Percentiles rank a stretch among this genome's conserved stretches.
These are phyloP conservation scores for Lecanicillium sp. DNA, from an alignment of 2,329 filamentous ascomycete genomes.

Conservation along the genomic window DNA sequence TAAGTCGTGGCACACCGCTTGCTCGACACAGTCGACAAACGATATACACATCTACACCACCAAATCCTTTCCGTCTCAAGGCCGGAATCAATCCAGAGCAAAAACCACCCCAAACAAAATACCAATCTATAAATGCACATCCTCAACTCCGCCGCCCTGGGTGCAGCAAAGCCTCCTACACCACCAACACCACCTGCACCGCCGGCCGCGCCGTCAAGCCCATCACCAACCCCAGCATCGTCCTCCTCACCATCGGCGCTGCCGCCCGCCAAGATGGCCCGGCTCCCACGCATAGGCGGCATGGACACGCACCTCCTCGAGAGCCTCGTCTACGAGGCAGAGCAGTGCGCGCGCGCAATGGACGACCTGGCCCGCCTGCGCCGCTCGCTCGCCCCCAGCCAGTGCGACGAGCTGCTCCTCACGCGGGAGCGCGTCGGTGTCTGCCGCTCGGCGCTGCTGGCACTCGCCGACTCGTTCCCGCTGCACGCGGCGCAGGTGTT, in stretches of 20 bases:
- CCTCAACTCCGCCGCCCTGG: too few species aligned
- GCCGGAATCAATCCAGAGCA: neutral
- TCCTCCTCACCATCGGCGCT: neutral
- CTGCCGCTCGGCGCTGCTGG: conserved; percentile 3
- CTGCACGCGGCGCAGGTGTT: neutral
- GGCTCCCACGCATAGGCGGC: neutral
- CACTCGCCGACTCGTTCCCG: conserved; percentile 6
- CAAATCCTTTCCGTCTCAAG: neutral
- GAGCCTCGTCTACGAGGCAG: conserved; percentile 3
- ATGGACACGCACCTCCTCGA: conserved; percentile 4
- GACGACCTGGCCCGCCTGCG: neutral
- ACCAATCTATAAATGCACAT: too few species aligned
- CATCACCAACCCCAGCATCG: conserved; percentile 1
- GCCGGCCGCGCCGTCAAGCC: neutral
- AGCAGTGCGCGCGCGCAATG: conserved; percentile 2
- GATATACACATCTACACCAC: too few species aligned
- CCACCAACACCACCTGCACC: neutral
- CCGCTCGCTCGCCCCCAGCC: neutral
- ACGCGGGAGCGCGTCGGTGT: neutral
- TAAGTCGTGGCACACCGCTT: too few species aligned
- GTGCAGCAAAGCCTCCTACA: too few species aligned
- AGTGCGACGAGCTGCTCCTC: neutral
- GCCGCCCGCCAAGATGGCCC: neutral
- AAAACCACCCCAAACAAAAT: too few species aligned
- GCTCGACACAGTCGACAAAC: too few species aligned